Conservation (phyloP, 257 asterid species). For the Cordia subcordata region DNA sequence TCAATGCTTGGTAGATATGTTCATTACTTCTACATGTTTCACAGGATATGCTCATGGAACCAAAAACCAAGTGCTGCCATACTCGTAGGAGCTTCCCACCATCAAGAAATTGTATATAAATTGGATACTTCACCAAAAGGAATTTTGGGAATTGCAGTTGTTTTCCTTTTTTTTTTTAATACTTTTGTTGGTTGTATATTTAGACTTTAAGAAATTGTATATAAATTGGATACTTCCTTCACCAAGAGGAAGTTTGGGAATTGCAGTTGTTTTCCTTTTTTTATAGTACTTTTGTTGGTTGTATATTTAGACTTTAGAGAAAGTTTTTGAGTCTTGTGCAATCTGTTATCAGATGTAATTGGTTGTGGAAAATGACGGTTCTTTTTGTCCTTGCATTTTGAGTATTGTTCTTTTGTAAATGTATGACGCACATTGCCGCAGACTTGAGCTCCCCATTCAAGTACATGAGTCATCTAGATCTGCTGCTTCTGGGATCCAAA, state of each 20-base stretch:
- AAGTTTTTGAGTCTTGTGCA: slow-evolving; percentile 9
- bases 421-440: background rate
- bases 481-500: too few relatives aligned
- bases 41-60: slow-evolving; percentile 17
- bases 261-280: slow-evolving; percentile 9
- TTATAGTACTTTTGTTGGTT: slow-evolving; percentile 1
- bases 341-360: background rate
- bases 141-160: slow-evolving; percentile 27
- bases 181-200: slow-evolving; percentile 2
- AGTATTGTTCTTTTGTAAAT: background rate
- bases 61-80: slow-evolving; percentile 27
- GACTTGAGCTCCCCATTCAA: too few relatives aligned
- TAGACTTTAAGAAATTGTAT: slow-evolving; percentile 44
- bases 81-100: slow-evolving; percentile 40
- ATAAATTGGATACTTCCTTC: slow-evolving; percentile 32
- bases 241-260: slow-evolving; percentile 38
- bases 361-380: background rate
- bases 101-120: slow-evolving; percentile 42
- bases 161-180: background rate
- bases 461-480: too few relatives aligned
- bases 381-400: background rate
- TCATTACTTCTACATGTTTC: background rate
- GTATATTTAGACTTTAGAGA: slow-evolving; percentile 8
- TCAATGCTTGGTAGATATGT: slow-evolving; percentile 7
- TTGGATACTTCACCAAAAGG: slow-evolving; percentile 33